Conservation (phyloP, 345 rosid genomes). For the Crucihimalaya himalaica region DNA sequence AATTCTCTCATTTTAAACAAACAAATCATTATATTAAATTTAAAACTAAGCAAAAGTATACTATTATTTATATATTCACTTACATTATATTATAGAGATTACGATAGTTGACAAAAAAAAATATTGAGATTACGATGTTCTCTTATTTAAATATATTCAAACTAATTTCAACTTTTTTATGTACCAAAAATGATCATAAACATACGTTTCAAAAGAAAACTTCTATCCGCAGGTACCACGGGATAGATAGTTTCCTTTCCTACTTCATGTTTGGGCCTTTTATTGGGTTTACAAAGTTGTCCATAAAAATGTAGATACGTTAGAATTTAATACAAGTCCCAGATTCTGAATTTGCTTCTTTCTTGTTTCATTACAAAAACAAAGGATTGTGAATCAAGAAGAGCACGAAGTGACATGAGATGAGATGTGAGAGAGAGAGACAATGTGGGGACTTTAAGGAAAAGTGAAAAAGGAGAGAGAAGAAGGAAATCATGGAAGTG, state of each 20-base stretch:
- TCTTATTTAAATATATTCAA: background rate
- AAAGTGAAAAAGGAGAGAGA: conserved; percentile 1
- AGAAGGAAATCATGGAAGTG: conserved; percentile 35
- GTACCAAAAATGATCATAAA: too few relatives aligned
- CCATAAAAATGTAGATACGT: background rate
- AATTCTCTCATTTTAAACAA: background rate
- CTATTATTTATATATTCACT: too few relatives aligned
- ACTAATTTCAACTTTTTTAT: background rate
- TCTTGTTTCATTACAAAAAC: background rate
- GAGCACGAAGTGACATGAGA: conserved; percentile 21
- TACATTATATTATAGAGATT: too few relatives aligned
- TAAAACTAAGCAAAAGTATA: background rate
- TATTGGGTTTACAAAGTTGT: background rate
- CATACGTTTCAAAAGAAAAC: background rate
- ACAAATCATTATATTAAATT: background rate
- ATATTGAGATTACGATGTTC: too few relatives aligned
- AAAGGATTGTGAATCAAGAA: conserved; percentile 9
- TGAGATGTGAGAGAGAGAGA: background rate
- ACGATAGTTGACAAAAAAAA: too few relatives aligned
- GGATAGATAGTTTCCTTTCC: background rate
- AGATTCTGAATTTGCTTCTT: background rate
- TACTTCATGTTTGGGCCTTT: background rate
- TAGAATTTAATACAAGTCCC: background rate
- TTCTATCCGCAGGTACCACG: background rate
- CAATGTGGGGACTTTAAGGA: conserved; percentile 18